Evolutionary conservation across 1,284 basidiomycete genomes (phyloP).

Genomic region (Singerocomus rubriflavus): DNA sequence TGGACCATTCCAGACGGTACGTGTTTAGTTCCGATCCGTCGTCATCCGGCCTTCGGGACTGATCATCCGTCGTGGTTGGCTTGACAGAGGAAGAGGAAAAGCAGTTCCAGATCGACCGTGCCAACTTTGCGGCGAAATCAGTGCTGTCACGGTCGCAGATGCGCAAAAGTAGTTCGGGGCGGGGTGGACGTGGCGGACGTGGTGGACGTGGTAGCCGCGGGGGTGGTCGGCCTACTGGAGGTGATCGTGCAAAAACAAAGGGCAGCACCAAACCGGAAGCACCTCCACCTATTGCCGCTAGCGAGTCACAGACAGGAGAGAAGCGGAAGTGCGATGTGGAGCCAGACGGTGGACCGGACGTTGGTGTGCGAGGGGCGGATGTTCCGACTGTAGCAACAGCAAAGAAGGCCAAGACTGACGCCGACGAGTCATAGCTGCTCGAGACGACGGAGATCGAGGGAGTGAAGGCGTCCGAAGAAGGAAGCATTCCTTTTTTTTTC

Average conservation of each 20-base stretch:
- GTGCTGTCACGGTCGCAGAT: conserved; percentile 38
- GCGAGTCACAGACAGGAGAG: conserved; percentile 49
- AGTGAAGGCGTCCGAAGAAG: no score
- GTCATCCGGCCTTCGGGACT: background rate
- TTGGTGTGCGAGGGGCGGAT: conserved; percentile 57
- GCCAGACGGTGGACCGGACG: conserved; percentile 68
- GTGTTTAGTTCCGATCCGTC: conserved; percentile 16
- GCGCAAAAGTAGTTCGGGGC: conserved; percentile 23
- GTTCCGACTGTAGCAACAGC: conserved; percentile 52
- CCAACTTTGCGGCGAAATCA: conserved; percentile 58
- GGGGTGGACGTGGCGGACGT: conserved; percentile 35
- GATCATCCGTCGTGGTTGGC: background rate
- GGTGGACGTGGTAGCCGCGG: conserved; percentile 44
- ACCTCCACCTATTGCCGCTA: conserved; percentile 21
- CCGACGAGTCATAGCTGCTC: conserved; percentile 34
- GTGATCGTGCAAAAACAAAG: conserved; percentile 28
- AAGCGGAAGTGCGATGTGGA: conserved; percentile 74
- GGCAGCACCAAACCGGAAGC: conserved; percentile 15
- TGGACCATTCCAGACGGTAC: conserved; percentile 62
- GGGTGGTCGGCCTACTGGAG: conserved; percentile 35
- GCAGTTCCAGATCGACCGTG: conserved; percentile 68
- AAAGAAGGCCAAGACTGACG: conserved; percentile 54
- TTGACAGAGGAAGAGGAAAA: conserved; percentile 59
- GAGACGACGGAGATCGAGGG: no score
- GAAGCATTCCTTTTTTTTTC: no score